Base-by-base conservation (phyloP, 495 filamentous ascomycete genomes). In the Margaritispora aquatica region DNA sequence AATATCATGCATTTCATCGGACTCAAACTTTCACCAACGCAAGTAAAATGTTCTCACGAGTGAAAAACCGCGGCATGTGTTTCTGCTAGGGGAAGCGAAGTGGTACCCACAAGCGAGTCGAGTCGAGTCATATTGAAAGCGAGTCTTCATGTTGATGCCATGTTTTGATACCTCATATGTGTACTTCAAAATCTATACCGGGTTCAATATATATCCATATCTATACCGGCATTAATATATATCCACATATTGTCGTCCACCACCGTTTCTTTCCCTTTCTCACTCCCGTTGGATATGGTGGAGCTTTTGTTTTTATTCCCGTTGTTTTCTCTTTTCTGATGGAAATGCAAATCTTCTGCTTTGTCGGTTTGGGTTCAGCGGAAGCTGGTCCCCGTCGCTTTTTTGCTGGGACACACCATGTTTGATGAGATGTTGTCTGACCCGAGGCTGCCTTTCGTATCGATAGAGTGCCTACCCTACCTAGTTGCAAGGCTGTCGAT, bases 361-460 rank as follows among this genome's bases (percentile, higher is more conserved):
- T 50, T 23, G 47, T 31, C 41, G 54, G 22, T 57, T 57, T 57
- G 41, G 41, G 54, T 44, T 50, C 15, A 41, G 41, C 54, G 54
- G 54, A 57, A 27, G 54, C 44, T n/a, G 41, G 22, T 57, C 44
- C 54, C 53, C 54, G 54, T 48, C 21, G 17, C 8, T 23, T 15
- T n/a, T 49, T 10, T 21, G 9, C 54, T 26, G n/a, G 54, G 54
- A 19, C 26, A 21, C 23, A 38, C 54, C 38, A 47, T 49, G 54
- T 49, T 29, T 22, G 13, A 34, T 13, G 29, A 34, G 29, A 13
- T 34, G 13, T 34, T 34, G 29, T 34, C 29, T 34, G 29, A 34
- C 29, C 5, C 29, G 29, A 34, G 29, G 29, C 29, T 34, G 13
- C 5, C 29, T 34, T 34, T 34, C 29, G 29, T 34, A 34, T 13